Percentiles rank a stretch among this genome's conserved stretches.
phyloP scores from a whole-genome alignment of 768 basidiomycete genomes.

The Austroboletus eburneus region DNA sequence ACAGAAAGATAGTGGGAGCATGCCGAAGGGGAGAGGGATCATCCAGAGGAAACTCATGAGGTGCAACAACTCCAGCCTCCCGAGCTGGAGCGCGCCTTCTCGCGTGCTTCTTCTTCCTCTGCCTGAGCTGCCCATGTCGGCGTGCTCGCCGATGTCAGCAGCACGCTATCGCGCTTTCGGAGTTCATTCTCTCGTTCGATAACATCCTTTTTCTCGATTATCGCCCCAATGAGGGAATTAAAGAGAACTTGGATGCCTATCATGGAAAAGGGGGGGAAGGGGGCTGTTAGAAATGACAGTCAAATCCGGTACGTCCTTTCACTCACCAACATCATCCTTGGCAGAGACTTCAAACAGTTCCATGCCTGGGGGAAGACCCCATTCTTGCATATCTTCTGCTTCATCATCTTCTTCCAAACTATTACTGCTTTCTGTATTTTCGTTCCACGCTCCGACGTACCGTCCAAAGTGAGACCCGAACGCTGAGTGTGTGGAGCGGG shows the following conservation, averaged over 20 bases:
- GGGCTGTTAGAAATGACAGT: slow-evolving; percentile 13
- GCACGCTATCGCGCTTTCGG: slow-evolving; percentile 80
- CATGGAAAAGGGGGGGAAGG: not conserved
- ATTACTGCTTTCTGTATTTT: slow-evolving; percentile 58
- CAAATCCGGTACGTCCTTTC: not conserved
- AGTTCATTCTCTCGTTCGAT: slow-evolving; percentile 81
- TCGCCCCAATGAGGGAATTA: slow-evolving; percentile 70
- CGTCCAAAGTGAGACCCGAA: slow-evolving; percentile 56
- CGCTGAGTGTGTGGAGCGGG: slow-evolving; percentile 46
- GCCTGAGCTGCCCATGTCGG: slow-evolving; percentile 79
- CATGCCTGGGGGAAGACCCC: slow-evolving; percentile 80
- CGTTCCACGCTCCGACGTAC: slow-evolving; percentile 50
- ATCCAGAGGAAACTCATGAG: slow-evolving; percentile 26
- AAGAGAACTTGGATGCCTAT: slow-evolving; percentile 81
- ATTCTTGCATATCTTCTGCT: slow-evolving; percentile 51
- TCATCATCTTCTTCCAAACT: slow-evolving; percentile 68
- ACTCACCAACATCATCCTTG: slow-evolving; percentile 75
- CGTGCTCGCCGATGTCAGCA: slow-evolving; percentile 57
- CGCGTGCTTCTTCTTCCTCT: slow-evolving; percentile 71
- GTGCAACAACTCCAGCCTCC: slow-evolving; percentile 70
- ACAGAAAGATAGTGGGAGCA: slow-evolving; percentile 15
- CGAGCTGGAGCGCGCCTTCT: slow-evolving; percentile 43
- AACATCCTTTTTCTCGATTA: slow-evolving; percentile 70
- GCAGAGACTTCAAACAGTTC: slow-evolving; percentile 89
- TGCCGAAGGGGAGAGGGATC: slow-evolving; percentile 17